These are phyloP conservation scores for Mycena venus DNA, from an alignment of 768 basidiomycete species.

Conservation along the genomic window DNA sequence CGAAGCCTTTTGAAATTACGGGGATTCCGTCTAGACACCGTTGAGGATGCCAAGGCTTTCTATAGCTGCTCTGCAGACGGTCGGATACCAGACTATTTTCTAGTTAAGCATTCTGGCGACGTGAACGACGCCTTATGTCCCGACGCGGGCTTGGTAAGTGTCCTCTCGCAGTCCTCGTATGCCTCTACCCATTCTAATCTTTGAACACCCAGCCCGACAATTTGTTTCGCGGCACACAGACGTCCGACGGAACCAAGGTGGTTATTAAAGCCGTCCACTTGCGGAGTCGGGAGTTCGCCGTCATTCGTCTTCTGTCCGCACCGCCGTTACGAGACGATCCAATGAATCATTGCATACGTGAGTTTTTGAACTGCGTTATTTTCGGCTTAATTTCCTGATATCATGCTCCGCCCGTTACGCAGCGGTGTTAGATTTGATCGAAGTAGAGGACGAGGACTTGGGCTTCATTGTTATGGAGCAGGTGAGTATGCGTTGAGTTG, in stretches of 20 bases:
- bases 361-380: slow-evolving; percentile 43
- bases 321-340: slow-evolving; percentile 67
- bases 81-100: slow-evolving; percentile 31
- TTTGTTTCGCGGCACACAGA: slow-evolving; percentile 75
- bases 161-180: not conserved
- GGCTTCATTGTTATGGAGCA: slow-evolving; percentile 82
- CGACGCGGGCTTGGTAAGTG: slow-evolving; percentile 77
- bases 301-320: slow-evolving; percentile 68
- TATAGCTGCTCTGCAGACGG: slow-evolving; percentile 55
- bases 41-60: slow-evolving; percentile 72
- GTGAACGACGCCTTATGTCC: slow-evolving; percentile 76
- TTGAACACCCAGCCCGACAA: slow-evolving; percentile 69
- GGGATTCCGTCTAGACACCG: slow-evolving; percentile 78
- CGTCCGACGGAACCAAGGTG: slow-evolving; percentile 64
- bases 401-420: slow-evolving; percentile 9
- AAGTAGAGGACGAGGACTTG: slow-evolving; percentile 62
- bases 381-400: slow-evolving; percentile 18
- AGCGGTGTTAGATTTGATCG: slow-evolving; percentile 79
- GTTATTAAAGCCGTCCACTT: slow-evolving; percentile 79
- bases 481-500: not conserved
- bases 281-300: slow-evolving; percentile 72
- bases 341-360: slow-evolving; percentile 85
- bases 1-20: slow-evolving; percentile 57
- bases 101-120: slow-evolving; percentile 32
- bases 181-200: slow-evolving; percentile 17